Conservation (phyloP, 164 flowering plant species). For the Santalum album region DNA sequence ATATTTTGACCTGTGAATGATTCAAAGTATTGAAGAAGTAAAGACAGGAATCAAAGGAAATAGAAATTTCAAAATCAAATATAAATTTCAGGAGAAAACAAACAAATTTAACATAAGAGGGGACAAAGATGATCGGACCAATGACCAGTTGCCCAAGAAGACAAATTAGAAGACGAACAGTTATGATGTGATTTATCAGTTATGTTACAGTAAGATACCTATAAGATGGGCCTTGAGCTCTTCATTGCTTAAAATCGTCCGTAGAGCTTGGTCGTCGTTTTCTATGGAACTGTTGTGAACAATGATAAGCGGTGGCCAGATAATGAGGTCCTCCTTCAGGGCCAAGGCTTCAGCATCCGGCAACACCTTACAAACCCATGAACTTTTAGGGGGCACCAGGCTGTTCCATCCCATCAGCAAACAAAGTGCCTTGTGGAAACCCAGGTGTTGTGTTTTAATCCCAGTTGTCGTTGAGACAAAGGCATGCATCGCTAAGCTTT, state of each 20-base stretch:
- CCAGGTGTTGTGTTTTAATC: slow-evolving; percentile 53
- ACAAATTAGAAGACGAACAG: background rate
- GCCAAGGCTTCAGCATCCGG: slow-evolving; percentile 34
- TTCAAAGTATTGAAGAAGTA: too few species aligned
- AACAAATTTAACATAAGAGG: too few species aligned
- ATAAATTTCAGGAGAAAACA: too few species aligned
- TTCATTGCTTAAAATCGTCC: slow-evolving; percentile 29
- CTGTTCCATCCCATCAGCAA: slow-evolving; percentile 65
- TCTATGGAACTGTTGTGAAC: slow-evolving; percentile 48
- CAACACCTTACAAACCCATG: slow-evolving; percentile 24
- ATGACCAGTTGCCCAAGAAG: too few species aligned
- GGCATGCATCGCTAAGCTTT: slow-evolving; percentile 47
- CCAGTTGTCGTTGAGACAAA: slow-evolving; percentile 34
- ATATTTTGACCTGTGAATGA: too few species aligned
- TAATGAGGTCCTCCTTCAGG: slow-evolving; percentile 52
- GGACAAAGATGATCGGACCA: too few species aligned
- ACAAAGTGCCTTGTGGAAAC: slow-evolving; percentile 68
- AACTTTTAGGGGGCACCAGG: slow-evolving; percentile 15
- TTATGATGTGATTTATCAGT: background rate
- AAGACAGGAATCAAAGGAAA: too few species aligned
- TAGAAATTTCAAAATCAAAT: too few species aligned
- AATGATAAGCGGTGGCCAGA: slow-evolving; percentile 72
- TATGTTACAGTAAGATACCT: slow-evolving; percentile 27
- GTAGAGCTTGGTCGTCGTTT: slow-evolving; percentile 21
- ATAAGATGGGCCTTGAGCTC: slow-evolving; percentile 30